phyloP scores from a whole-genome alignment of 305 asterid genomes.

The Petunia hybrid region DNA sequence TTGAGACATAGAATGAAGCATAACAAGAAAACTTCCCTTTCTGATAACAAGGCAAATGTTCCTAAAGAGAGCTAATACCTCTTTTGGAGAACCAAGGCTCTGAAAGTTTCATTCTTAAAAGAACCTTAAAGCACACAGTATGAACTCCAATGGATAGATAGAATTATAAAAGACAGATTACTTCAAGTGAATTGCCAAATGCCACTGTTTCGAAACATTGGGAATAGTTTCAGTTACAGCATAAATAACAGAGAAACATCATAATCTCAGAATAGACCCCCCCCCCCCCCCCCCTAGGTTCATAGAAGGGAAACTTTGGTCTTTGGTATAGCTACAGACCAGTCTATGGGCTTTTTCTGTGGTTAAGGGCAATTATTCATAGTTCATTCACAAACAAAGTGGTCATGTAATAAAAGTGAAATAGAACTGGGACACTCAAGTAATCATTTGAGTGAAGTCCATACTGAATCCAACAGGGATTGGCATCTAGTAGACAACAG shows the following conservation, averaged over 20 bases:
- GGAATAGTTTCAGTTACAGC: constrained; percentile 6
- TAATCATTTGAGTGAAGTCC: constrained; percentile 17
- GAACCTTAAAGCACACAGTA: constrained; percentile 1
- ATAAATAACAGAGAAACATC: not conserved
- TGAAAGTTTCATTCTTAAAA: constrained; percentile 1
- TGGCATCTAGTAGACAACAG: constrained; percentile 24
- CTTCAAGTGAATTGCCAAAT: constrained; percentile 8
- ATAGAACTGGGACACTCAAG: constrained; percentile 24
- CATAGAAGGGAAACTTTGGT: constrained; percentile 13
- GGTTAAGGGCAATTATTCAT: not conserved
- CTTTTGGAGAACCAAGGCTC: constrained; percentile 14
- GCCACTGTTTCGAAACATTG: not conserved
- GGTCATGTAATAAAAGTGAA: not conserved
- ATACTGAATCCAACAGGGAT: constrained; percentile 15
- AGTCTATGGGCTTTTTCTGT: constrained; percentile 15
- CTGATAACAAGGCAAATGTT: constrained; percentile 6
- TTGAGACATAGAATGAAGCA: constrained; percentile 20
- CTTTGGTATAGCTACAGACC: not conserved
- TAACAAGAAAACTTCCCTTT: constrained; percentile 17
- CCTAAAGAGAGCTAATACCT: constrained; percentile 1
- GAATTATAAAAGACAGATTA: not conserved
- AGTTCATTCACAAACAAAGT: constrained; percentile 22
- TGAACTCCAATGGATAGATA: constrained; percentile 8
- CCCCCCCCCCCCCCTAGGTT: constrained; percentile 24
- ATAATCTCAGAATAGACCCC: constrained; percentile 6